These are phyloP conservation scores for Haemoproteus tartakovskyi DNA, from an alignment of 169 alveolate species.

Conservation along the genomic window DNA sequence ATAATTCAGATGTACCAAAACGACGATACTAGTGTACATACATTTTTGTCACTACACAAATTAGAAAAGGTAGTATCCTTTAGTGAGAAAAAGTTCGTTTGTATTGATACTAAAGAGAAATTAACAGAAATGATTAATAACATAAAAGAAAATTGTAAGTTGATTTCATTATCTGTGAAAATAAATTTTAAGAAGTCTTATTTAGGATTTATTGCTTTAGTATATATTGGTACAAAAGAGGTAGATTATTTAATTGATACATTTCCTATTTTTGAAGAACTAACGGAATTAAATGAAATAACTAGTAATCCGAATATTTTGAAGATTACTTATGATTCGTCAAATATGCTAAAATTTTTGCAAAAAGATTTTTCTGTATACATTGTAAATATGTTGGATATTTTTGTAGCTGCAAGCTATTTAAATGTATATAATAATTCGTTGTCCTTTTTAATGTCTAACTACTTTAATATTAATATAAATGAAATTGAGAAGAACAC, in stretches of 20 bases:
- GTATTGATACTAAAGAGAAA: constrained; percentile 13
- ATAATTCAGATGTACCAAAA: constrained; percentile 3
- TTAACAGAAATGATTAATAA: constrained; percentile 60
- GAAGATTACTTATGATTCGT: constrained; percentile 94
- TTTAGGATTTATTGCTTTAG: constrained; percentile 90
- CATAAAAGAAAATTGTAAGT: constrained; percentile 4
- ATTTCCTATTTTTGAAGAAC: constrained; percentile 76
- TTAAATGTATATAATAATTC: constrained; percentile 80
- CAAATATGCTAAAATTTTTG: constrained; percentile 88
- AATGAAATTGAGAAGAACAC: constrained; percentile 82
- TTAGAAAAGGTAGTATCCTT: not conserved
- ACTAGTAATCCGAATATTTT: constrained; percentile 91
- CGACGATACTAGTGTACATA: not conserved
- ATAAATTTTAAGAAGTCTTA: constrained; percentile 69
- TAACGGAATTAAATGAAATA: constrained; percentile 82
- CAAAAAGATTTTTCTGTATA: constrained; percentile 95
- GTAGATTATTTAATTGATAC: constrained; percentile 92
- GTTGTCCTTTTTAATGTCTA: constrained; percentile 77
- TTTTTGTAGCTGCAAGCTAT: constrained; percentile 90
- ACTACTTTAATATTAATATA: constrained; percentile 82
- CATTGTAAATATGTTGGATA: constrained; percentile 93
- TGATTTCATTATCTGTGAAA: constrained; percentile 66
- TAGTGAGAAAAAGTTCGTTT: constrained; percentile 20
- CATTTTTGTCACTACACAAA: constrained; percentile 12
- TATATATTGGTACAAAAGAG: constrained; percentile 88